A percentile compares a stretch with the other conserved stretches of the same genome.
Evolutionary conservation across 2,329 filamentous ascomycete genomes (phyloP).

Genomic region (Aspergillus eucalypticola): DNA sequence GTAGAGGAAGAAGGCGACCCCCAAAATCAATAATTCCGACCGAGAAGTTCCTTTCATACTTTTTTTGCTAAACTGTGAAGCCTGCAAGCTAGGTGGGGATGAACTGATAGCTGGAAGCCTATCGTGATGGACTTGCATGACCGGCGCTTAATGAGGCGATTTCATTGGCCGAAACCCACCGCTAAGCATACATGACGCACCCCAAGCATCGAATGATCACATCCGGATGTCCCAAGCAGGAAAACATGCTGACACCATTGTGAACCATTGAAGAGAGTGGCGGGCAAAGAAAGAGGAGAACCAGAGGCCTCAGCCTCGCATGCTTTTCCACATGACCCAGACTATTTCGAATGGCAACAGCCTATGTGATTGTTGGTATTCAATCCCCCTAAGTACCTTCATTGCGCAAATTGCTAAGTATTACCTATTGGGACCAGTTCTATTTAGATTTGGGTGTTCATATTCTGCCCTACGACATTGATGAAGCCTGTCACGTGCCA

Average conservation of each 20-base stretch:
- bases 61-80: background rate
- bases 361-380: no score
- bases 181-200: background rate
- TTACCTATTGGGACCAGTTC: accelerated
- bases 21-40: background rate
- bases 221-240: background rate
- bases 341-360: no score
- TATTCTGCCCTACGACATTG: no score
- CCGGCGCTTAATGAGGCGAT: background rate
- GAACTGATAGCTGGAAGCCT: background rate
- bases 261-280: no score
- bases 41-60: background rate
- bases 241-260: no score
- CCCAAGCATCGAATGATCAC: background rate
- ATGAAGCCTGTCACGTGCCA: no score
- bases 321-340: no score
- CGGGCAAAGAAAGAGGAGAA: no score
- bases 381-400: no score
- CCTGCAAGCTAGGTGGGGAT: background rate
- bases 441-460: no score
- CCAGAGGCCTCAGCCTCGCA: no score
- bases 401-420: no score
- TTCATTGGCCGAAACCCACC: background rate
- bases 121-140: background rate
- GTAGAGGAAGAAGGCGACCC: background rate